Evolutionary conservation across 306 rosid species (phyloP).

Genomic region (Purshia tridentata): DNA sequence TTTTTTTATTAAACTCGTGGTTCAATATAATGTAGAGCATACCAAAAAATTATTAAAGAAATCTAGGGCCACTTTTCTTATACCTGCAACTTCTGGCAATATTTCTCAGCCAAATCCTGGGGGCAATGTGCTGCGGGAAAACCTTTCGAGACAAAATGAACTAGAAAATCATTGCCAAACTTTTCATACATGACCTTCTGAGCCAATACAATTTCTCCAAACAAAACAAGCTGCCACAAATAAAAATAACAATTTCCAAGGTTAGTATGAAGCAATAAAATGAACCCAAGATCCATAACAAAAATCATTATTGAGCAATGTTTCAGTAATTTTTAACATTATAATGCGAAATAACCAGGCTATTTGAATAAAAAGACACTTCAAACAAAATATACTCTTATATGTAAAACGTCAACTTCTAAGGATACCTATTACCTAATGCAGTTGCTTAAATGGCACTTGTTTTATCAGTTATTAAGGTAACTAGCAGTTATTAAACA

Average conservation of each 20-base stretch:
- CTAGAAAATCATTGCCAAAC: conserved; percentile 78
- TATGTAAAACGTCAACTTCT: background rate
- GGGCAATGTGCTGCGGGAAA: conserved; percentile 79
- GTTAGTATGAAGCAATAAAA: conserved; percentile 7
- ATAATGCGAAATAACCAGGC: background rate
- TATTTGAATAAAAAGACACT: background rate
- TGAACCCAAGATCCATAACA: conserved; percentile 6
- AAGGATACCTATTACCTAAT: background rate
- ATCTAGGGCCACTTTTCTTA: conserved; percentile 13
- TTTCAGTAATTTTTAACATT: background rate
- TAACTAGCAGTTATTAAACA: conserved; percentile 3
- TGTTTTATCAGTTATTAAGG: background rate
- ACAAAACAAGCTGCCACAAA: conserved; percentile 67
- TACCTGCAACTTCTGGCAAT: conserved; percentile 89
- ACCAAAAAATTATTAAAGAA: background rate
- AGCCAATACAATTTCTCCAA: conserved; percentile 94
- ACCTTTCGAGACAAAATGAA: conserved; percentile 50
- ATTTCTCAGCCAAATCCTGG: conserved; percentile 75
- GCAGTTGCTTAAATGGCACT: background rate
- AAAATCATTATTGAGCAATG: background rate
- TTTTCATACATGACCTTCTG: conserved; percentile 96
- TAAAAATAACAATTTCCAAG: conserved; percentile 4
- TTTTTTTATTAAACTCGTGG: background rate
- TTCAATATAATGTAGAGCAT: background rate
- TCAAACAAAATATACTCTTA: background rate